Percentiles rank a stretch among this genome's conserved stretches.
phyloP scores from a whole-genome alignment of 2,329 filamentous ascomycete species.

The Bipolaris sorokiniana region DNA sequence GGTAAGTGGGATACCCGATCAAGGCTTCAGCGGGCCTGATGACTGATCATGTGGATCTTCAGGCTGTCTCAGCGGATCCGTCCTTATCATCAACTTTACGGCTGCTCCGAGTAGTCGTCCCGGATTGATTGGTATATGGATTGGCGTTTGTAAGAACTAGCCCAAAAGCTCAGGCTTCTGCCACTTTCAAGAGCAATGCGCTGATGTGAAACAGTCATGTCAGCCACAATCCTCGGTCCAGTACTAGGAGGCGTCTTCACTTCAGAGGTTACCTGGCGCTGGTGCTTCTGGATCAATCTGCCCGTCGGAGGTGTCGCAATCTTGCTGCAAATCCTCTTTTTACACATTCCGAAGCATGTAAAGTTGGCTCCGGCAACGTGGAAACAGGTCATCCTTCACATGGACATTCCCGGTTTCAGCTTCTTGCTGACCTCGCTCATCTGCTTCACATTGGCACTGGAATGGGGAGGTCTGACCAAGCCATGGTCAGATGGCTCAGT shows the following conservation, averaged over 20 bases:
- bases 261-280: too few species aligned
- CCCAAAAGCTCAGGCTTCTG: too few species aligned
- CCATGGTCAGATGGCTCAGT: not conserved
- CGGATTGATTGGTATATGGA: not conserved
- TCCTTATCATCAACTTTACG: not conserved
- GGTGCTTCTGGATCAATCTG: not conserved
- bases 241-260: not conserved
- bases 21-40: too few species aligned
- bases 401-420: not conserved
- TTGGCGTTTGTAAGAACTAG: not conserved
- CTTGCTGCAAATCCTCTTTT: slow-evolving; percentile 23
- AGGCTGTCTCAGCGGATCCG: not conserved
- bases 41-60: not conserved
- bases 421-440: not conserved
- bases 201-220: not conserved
- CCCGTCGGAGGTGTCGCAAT: too few species aligned
- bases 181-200: too few species aligned
- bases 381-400: not conserved
- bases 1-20: too few species aligned
- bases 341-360: slow-evolving; percentile 28
- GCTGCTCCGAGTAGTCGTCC: not conserved
- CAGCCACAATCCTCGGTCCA: not conserved
- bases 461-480: not conserved
- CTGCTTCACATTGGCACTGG: not conserved
- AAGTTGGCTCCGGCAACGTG: not conserved